These are phyloP conservation scores for Exophiala dermatitidis DNA, from an alignment of 2,329 filamentous ascomycete species.

Conservation along the genomic window DNA sequence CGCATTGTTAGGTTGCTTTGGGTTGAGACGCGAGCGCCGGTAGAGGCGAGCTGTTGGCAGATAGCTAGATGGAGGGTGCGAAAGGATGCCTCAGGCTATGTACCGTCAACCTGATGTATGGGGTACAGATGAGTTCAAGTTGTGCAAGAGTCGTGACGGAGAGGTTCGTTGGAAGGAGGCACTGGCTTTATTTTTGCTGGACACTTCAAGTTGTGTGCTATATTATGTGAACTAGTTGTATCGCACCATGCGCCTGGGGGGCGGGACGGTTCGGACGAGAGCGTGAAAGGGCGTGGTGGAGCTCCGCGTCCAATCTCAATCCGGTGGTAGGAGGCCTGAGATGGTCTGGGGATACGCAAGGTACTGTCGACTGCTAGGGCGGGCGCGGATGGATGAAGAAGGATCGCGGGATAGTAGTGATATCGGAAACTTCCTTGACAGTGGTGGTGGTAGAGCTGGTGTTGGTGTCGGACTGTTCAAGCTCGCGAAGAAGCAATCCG, in stretches of 20 bases:
- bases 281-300: background rate
- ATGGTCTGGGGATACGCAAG: background rate
- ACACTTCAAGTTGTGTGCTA: background rate
- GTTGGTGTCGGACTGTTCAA: background rate
- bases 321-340: background rate
- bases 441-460: background rate
- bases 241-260: too few relatives aligned
- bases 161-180: too few relatives aligned
- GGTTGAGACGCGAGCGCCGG: background rate
- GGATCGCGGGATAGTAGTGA: background rate
- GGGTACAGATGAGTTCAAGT: too few relatives aligned
- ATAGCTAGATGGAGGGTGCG: background rate
- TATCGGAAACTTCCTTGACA: background rate
- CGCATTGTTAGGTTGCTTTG: constrained; percentile 31
- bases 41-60: constrained; percentile 11
- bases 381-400: background rate
- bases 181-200: too few relatives aligned
- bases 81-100: too few relatives aligned
- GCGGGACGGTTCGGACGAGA: background rate
- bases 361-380: background rate
- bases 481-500: background rate
- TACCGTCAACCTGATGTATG: too few relatives aligned
- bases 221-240: background rate
- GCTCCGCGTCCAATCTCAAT: background rate
- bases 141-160: too few relatives aligned